Conservation (phyloP, 1,284 basidiomycete species). For the Ceratobasidium theobromae region DNA sequence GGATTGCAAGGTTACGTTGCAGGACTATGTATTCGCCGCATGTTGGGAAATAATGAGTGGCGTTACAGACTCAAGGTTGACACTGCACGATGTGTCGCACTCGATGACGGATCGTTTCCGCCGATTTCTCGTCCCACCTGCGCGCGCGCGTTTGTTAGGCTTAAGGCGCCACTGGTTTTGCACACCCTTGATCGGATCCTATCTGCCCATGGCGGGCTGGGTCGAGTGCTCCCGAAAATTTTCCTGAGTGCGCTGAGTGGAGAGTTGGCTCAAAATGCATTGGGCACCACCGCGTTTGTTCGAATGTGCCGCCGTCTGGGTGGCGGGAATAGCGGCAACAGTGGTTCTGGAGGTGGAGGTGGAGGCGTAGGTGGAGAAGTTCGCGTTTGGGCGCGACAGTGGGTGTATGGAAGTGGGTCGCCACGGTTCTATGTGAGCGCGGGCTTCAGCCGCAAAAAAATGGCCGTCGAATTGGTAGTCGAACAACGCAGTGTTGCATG, state of each 20-base stretch:
- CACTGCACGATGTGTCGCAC: slow-evolving; percentile 88
- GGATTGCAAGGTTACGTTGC: slow-evolving; percentile 91
- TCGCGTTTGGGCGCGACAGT: slow-evolving; percentile 91
- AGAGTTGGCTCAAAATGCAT: slow-evolving; percentile 79
- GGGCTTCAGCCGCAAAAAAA: slow-evolving; percentile 96
- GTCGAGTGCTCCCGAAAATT: slow-evolving; percentile 92
- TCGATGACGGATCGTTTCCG: slow-evolving; percentile 87
- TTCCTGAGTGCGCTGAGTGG: slow-evolving; percentile 94
- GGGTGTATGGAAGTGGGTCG: slow-evolving; percentile 98
- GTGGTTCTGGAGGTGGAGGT: slow-evolving; percentile 8
- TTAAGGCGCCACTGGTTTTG: slow-evolving; percentile 93
- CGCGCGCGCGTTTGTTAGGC: slow-evolving; percentile 83
- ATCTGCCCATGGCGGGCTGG: slow-evolving; percentile 77
- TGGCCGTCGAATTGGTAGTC: slow-evolving; percentile 96
- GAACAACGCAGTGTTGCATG: slow-evolving; percentile 82
- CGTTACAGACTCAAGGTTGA: slow-evolving; percentile 95
- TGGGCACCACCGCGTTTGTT: slow-evolving; percentile 91
- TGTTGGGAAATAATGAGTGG: slow-evolving; percentile 97
- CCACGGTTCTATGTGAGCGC: slow-evolving; percentile 89
- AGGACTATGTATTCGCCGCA: slow-evolving; percentile 81
- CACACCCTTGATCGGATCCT: slow-evolving; percentile 94
- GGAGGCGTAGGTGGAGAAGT: slow-evolving; percentile 54
- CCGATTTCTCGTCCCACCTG: slow-evolving; percentile 91
- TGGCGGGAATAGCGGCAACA: slow-evolving; percentile 52
- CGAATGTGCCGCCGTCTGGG: slow-evolving; percentile 92